Evolutionary conservation across 2,329 filamentous ascomycete species (phyloP).

Genomic region (Colletotrichum endophyticum): DNA sequence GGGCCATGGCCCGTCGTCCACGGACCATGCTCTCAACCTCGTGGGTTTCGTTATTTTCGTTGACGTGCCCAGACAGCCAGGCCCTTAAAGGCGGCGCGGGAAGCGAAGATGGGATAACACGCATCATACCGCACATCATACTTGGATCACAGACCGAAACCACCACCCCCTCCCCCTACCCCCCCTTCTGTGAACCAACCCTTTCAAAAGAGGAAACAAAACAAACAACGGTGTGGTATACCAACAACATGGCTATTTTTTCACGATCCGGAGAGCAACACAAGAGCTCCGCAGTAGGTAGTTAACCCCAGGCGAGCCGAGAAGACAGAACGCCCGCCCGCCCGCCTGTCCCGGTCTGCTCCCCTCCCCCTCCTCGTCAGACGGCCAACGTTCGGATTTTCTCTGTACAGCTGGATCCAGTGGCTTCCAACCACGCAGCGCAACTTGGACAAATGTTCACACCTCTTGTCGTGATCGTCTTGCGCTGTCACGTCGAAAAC

Average conservation of each 20-base stretch:
- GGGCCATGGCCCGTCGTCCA: neutral
- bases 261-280: neutral
- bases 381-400: constrained; percentile 2
- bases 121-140: neutral
- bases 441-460: neutral
- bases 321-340: neutral
- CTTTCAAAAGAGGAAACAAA: neutral
- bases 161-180: neutral
- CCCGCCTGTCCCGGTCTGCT: neutral
- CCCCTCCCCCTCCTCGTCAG: constrained; percentile 5
- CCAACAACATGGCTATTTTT: neutral
- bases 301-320: neutral
- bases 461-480: constrained; percentile 9
- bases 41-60: neutral
- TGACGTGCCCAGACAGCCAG: neutral
- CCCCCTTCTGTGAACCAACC: neutral
- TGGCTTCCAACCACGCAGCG: neutral
- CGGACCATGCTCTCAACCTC: neutral
- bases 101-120: neutral
- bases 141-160: neutral
- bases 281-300: neutral
- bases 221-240: neutral
- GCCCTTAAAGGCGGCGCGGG: neutral
- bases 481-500: constrained; percentile 15
- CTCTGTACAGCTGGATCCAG: neutral